Evolutionary conservation across 306 rosid genomes (phyloP), one percentile per base, ranked within the genome.

Genomic region (Cicer yamashitae): DNA sequence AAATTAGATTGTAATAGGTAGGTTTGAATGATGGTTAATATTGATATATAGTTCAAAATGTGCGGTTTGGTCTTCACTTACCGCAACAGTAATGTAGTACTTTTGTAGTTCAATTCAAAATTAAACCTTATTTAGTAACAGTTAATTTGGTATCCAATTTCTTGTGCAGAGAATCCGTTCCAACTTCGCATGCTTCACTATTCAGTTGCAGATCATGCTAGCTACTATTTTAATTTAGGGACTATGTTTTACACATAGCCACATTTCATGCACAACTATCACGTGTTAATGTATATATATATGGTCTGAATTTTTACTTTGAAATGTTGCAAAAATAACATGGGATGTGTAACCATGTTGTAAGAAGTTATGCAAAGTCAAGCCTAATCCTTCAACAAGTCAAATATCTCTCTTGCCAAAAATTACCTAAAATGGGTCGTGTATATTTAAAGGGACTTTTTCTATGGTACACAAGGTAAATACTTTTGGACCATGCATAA

Each of bases 11-110:
- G 50, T 14, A 5, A 63, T 2, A 18, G 37, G 78, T 64, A 64
- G 70, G 75, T 71, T 64, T 64, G 51, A 71, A 53, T 43, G 4
- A 38, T 44, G 64, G 3, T 44, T 76, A 10, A 67, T 47, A 18
- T 61, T 30, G 64, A n/a, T 37, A 8, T 15, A 10, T 59, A 54
- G 57, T 82, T 82, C 76, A 82, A 82, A 77, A 77, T 71, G 46
- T 46, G 0, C 25, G 53, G 82, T 82, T 82, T 65, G 66, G 82
- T 82, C 85, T 17, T 77, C 70, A 44, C 77, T 83, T 78, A 83
- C 75, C 74, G 11, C 53, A 70, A 78, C 60, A 74, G 77, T 82
- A 8, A 10, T 17, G 1, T 30, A 30, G 4, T 8, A 41, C 48
- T 50, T 73, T 30, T 0, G 54, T 7, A 3, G 56, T 53, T 81